Percentiles rank a stretch among this genome's conserved stretches.
phyloP scores from a whole-genome alignment of 1,139 yeast genomes.

The Geotrichum cucujoidarum region DNA sequence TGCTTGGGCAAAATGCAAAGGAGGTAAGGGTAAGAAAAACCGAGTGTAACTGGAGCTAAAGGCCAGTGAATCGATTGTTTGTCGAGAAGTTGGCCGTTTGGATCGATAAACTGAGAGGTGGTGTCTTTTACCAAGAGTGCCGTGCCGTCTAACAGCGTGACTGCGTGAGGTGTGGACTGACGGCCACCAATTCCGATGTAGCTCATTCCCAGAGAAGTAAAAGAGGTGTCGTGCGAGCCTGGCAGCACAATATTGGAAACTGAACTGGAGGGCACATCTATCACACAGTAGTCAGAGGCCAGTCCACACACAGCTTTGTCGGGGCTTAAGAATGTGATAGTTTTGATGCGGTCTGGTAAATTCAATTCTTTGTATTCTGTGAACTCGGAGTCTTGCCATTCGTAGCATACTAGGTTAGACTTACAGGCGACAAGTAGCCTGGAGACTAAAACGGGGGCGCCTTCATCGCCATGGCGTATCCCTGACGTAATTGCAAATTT shows the following conservation, averaged over 20 bases:
- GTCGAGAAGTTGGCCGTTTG: slow-evolving; percentile 24
- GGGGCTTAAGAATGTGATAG: slow-evolving; percentile 36
- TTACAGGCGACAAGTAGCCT: slow-evolving; percentile 38
- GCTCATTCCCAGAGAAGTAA: slow-evolving; percentile 21
- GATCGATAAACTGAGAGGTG: slow-evolving; percentile 24
- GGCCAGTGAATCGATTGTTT: slow-evolving; percentile 25
- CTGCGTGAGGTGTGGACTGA: slow-evolving; percentile 23
- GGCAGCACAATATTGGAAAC: slow-evolving; percentile 16
- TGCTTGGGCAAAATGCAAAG: slow-evolving; percentile 27
- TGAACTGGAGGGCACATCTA: slow-evolving; percentile 25
- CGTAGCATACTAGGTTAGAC: slow-evolving; percentile 36
- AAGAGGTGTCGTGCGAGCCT: slow-evolving; percentile 6
- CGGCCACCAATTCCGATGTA: slow-evolving; percentile 27
- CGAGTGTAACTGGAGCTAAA: slow-evolving; percentile 28
- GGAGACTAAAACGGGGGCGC: slow-evolving; percentile 24
- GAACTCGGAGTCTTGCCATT: slow-evolving; percentile 39
- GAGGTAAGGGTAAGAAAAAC: slow-evolving; percentile 35
- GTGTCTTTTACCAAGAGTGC: slow-evolving; percentile 31
- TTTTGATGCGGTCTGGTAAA: slow-evolving; percentile 37
- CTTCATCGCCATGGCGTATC: slow-evolving; percentile 17
- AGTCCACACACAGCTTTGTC: slow-evolving; percentile 37
- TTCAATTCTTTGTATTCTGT: slow-evolving; percentile 33
- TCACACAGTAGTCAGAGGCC: slow-evolving; percentile 29
- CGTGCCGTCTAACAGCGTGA: slow-evolving; percentile 20
- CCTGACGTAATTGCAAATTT: slow-evolving; percentile 32